Evolutionary conservation across 1,284 basidiomycete species (phyloP).

Genomic region (Ustilago shanxiensis): DNA sequence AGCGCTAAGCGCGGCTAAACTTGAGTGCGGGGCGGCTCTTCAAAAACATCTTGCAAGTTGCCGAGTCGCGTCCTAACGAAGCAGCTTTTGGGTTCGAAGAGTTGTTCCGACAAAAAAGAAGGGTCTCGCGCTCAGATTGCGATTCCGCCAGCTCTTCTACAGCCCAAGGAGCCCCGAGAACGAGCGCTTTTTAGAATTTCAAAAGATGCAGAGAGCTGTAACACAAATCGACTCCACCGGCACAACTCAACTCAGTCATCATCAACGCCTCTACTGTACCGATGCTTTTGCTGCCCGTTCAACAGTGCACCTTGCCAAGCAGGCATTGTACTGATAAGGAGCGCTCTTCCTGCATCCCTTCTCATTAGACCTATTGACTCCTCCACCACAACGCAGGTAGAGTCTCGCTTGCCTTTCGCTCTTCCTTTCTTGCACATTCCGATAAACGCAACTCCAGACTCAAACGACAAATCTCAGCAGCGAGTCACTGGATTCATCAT

Average conservation of each 20-base stretch:
- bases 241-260: conserved; percentile 11
- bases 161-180: conserved; percentile 8
- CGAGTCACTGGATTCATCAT: conserved; percentile 10
- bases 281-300: neutral
- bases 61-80: conserved; percentile 6
- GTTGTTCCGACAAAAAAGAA: neutral
- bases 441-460: neutral
- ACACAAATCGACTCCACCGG: neutral
- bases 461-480: neutral
- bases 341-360: neutral
- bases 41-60: conserved; percentile 4
- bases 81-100: neutral
- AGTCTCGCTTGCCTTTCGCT: neutral
- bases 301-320: neutral
- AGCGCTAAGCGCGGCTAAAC: conserved; percentile 6
- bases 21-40: neutral
- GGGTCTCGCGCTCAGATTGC: neutral
- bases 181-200: conserved; percentile 3
- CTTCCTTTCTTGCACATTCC: neutral
- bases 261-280: conserved; percentile 1
- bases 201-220: neutral
- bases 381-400: neutral
- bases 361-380: neutral
- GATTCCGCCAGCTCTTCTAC: conserved; percentile 7
- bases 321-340: conserved; percentile 1